Evolutionary conservation across 352 stramenopile species (phyloP), one percentile per base, ranked within the genome.

Genomic region (Globisporangium mamillatum): DNA sequence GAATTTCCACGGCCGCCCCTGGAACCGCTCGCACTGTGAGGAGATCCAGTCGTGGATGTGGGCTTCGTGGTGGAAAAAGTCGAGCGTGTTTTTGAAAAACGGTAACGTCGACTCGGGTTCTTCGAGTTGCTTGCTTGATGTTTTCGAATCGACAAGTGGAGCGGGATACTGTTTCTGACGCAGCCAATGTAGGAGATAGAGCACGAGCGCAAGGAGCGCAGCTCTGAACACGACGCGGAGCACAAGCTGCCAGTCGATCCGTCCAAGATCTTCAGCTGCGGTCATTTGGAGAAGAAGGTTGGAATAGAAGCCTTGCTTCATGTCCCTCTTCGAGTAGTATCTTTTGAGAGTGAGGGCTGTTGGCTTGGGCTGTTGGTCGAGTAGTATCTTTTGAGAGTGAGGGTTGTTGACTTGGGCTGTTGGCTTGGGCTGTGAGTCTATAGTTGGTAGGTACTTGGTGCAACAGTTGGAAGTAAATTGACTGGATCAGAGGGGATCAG

Each of bases 61-160:
- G 22, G 5, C n/a, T 20, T 54, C 36, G 22, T 63, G 58, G 14
- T 22, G 22, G 4, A 63, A 12, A 24, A 63, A 53, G 36, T 63
- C 57, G 34, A 63, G 29, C 57, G 57, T 63, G 34, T 63, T 63
- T 22, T 63, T 63, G 34, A 63, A 16, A 32, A 63, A 32, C 16
- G 57, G 34, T 12, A 63, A 34, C 34, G 29, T 63, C n/a, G 57
- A 63, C 34, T 27, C n/a, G 29, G 57, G 57, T 34, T 53, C 34
- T 52, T 63, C 57, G 22, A 52, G 41, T 10, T n/a, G 9, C n/a
- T 27, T 36, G 6, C 60, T 38, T 0, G 16, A 16, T 1, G 36
- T 38, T 12, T 22, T 36, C 7, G 6, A 1, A 29, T 22, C 54
- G 22, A 18, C 16, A 25, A 24, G 4, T 67, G 36, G 38, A 5